Evolutionary conservation across 169 alveolate genomes (phyloP), one percentile per base, ranked within the genome.

Genomic region (Plasmodium sp.): DNA sequence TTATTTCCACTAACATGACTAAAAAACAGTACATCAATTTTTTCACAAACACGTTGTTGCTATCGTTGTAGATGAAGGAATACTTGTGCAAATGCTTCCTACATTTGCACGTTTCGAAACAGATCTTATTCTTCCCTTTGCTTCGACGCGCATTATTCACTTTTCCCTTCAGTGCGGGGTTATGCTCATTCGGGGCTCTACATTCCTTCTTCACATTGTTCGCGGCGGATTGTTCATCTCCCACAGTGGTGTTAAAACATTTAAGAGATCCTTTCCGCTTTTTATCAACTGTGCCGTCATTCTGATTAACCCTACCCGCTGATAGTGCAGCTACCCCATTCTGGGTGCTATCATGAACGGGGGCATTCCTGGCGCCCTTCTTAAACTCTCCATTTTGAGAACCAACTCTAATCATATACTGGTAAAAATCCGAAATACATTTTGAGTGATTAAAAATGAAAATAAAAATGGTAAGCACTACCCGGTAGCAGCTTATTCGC

Each of bases 1-100:
- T 90, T 80, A 90, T 90, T 90, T 90, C 94, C 3, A 90, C 45
- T 33, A 90, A 34, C 94, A 90, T 62, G 18, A 80, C 31, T 90
- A 90, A 67, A 74, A 90, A 90, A n/a, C 94, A 90, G 33, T 56
- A 90, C 94, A 90, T 90, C 54, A 90, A 41, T 31, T 90, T 90
- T 71, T 33, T 90, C 27, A 90, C 58, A 54, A 80, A 80, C 9
- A 56, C 54, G n/a, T 2, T 71, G n/a, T 2, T 71, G 45, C 9
- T 1, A 36, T 56, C 83, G n/a, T 43, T 58, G 82, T 81, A 80
- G 34, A 90, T 56, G 67, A 58, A 90, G 7, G 82, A 18, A 73
- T 81, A 90, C 34, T 90, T 90, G 74, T 80, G 82, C 54, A 90
- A 41, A 80, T 90, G 31, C 73, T 90, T 80, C 22, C 51, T 54